Base-by-base conservation (phyloP, 768 basidiomycete genomes). In the Tulasnella sp. region DNA sequence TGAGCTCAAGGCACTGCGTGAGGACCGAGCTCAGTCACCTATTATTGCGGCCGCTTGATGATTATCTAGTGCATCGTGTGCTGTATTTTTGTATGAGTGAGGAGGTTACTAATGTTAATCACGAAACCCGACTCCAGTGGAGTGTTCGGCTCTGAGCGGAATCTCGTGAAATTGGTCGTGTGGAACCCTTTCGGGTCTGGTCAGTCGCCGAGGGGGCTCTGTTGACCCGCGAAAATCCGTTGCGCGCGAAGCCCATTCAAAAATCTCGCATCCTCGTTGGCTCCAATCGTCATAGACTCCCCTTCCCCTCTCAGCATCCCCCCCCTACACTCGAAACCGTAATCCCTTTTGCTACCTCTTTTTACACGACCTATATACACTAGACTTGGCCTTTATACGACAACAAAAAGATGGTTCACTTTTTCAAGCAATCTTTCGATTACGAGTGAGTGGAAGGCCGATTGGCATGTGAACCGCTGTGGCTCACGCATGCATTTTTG, bases 371-470 rank as follows among this genome's bases (percentile, higher is more conserved):
- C 42, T 72, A 34, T 34, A 31, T 42, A 45, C 39, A 42, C 40
- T 40, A 72, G 31, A 40, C 49, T 45, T 34, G 42, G 69, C 40
- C 22, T 19, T 31, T 45, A 45, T 52, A 74, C 52, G 54, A 38
- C 40, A 70, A 19, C 34, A 58, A 42, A 38, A 74, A 36, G 38
- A 78, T 78, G 78, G 78, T 95, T 92, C 93, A 93, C 83, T 92
- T 94, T 84, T 93, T 94, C 84, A 92, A 91, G 19, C 92, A 94
- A 82, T 82, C 86, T n/a, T 93, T 91, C 83, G 88, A 88, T 81
- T 95, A 93, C 82, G 91, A 93, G 93, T 94, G 81, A 82, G 91
- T 87, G 42, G 31, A 29, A 29, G 14, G 40, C 45, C 29, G 74
- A 37, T 75, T 37, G n/a, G 58, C 72, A 76, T 76, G 37, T 67